Evolutionary conservation across 2,329 filamentous ascomycete genomes (phyloP).

Genomic region (Capronia epimyces): DNA sequence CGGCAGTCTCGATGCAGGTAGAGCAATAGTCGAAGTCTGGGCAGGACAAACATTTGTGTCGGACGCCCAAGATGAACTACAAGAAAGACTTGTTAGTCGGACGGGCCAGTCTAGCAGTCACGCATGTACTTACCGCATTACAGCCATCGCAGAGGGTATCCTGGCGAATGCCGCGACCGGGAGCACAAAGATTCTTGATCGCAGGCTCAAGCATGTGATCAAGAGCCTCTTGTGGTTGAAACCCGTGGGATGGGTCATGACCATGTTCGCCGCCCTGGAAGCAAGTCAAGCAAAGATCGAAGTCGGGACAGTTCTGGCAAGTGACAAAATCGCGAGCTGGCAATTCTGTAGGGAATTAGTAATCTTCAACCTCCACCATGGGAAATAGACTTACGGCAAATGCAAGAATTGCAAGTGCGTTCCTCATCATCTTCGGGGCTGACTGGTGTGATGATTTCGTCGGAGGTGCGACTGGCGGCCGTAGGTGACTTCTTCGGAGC

Average conservation of each 20-base stretch:
- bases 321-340: conserved; percentile 76
- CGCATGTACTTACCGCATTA: conserved; percentile 53
- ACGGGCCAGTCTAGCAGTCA: not conserved
- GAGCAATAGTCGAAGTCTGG: conserved; percentile 96
- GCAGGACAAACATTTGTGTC: conserved; percentile 94
- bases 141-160: conserved; percentile 92
- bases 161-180: conserved; percentile 77
- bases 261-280: conserved; percentile 72
- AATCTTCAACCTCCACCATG: not conserved
- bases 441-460: conserved; percentile 19
- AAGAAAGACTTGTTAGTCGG: conserved; percentile 6
- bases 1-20: conserved; percentile 63
- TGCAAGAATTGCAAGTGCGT: conserved; percentile 61
- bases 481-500: conserved; percentile 52
- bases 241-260: conserved; percentile 82
- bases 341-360: conserved; percentile 50
- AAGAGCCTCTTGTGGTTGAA: conserved; percentile 59
- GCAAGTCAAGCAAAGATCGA: conserved; percentile 82
- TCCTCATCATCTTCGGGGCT: conserved; percentile 24
- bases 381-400: conserved; percentile 46
- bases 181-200: conserved; percentile 62
- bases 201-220: conserved; percentile 57
- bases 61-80: conserved; percentile 73
- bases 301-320: conserved; percentile 80
- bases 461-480: conserved; percentile 16